Conservation (phyloP, 2,329 filamentous ascomycete species). For the Venturia nashicola region DNA sequence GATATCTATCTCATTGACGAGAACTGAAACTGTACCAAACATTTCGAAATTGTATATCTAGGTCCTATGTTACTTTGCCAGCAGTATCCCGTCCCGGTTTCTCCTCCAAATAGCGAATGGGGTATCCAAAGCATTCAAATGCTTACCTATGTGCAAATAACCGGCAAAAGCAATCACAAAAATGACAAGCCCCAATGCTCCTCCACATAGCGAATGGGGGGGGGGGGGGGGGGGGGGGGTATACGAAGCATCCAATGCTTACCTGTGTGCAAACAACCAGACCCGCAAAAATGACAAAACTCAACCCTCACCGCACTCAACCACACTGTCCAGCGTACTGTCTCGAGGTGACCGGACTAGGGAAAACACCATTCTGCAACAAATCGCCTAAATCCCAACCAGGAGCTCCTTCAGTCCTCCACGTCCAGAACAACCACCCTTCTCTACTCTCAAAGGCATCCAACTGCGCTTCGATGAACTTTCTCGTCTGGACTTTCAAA, state of each 20-base stretch:
- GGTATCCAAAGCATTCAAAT: too few relatives aligned
- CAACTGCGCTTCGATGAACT: conserved; percentile 96
- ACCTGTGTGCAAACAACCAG: neutral
- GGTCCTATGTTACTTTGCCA: too few relatives aligned
- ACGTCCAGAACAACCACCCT: conserved; percentile 99
- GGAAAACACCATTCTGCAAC: conserved; percentile 34
- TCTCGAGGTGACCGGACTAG: conserved; percentile 27
- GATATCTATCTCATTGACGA: too few relatives aligned
- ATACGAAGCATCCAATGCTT: neutral
- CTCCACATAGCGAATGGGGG: neutral
- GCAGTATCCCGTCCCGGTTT: too few relatives aligned
- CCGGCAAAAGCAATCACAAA: too few relatives aligned
- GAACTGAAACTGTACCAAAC: too few relatives aligned
- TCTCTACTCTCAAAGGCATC: conserved; percentile 79
- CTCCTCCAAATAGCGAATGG: too few relatives aligned
- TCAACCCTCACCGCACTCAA: neutral
- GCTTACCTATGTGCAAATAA: too few relatives aligned
- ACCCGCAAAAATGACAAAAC: neutral
- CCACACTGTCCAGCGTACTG: conserved; percentile 18
- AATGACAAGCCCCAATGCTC: too few relatives aligned
- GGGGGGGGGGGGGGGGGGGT: too few relatives aligned
- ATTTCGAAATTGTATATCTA: too few relatives aligned
- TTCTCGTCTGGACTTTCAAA: conserved; percentile 77
- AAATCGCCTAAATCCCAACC: conserved; percentile 36
- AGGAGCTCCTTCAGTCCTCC: conserved; percentile 62